Base-by-base conservation (phyloP, 2,329 filamentous ascomycete species). In the Zopfia rhizophila region DNA sequence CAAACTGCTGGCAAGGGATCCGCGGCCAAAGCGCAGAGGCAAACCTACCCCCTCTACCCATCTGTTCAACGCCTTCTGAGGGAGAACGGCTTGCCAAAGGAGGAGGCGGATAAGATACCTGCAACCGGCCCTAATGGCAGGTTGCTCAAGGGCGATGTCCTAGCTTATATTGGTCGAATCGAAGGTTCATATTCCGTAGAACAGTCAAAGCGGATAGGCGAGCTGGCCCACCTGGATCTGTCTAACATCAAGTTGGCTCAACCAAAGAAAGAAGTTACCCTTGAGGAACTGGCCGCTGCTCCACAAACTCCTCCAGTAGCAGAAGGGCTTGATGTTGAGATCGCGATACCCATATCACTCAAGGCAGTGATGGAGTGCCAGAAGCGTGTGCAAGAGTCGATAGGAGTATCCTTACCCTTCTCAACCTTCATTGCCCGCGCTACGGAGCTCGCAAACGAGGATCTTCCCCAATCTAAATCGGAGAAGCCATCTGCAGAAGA, bases 121-220 rank as follows among this genome's bases (percentile, higher is more conserved):
- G 88, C 91, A 5, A 93, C 90, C 14, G 94, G 94, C 17, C 94
- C 94, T 21, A 86, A 87, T 63, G 91, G 92, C 46, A 87, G 94
- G 51, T 79, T 99, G 42, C 82, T 99, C 52, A 99, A 99, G 81
- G 94, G 94, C 44, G 94, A 99, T 68, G 88, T 99, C 5, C 84
- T 99, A 41, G 92, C 91, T 35, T 94, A 93, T 72, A 74, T 97
- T 12, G 94, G 94, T 53, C 79, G 81, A 59, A 90, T 97, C 64
- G 79, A 87, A 49, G 78, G 85, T 53, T 80, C 85, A 48, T 88
- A 90, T 58, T 89, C 93, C 2, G 81, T 83, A 16, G 79, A 85
- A 51, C 82, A 91, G 59, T 88, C 89, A 43, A 78, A 82, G 46
- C 85, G 84, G 39, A 87, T 96, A 66, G 79, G 84, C 49, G 87